Conservation (phyloP, 352 stramenopile species). For the Phytophthora hibernalis region DNA sequence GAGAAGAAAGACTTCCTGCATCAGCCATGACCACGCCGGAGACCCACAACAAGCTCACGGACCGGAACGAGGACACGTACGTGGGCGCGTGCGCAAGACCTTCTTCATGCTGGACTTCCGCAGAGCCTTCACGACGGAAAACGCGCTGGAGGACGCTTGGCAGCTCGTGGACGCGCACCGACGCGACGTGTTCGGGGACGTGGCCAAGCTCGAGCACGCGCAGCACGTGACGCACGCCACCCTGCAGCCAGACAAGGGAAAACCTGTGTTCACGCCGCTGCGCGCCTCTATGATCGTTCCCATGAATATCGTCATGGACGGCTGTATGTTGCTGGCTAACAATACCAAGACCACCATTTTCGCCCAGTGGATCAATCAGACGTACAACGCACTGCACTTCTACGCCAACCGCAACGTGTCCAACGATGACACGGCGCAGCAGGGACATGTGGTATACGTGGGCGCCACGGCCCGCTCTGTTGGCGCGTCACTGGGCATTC, state of each 20-base stretch:
- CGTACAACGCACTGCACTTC: conserved; percentile 92
- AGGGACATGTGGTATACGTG: conserved; percentile 74
- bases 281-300: conserved; percentile 89
- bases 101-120: conserved; percentile 87
- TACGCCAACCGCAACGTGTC: conserved; percentile 90
- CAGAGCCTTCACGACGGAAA: conserved; percentile 67
- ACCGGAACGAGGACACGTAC: conserved; percentile 83
- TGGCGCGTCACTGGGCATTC: conserved; percentile 75
- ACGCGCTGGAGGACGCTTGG: conserved; percentile 56
- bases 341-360: conserved; percentile 72
- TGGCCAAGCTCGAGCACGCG: conserved; percentile 52
- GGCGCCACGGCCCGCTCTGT: conserved; percentile 81
- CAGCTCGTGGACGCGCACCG: conserved; percentile 48
- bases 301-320: conserved; percentile 88
- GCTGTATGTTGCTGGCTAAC: conserved; percentile 80
- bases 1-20: conserved; percentile 27
- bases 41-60: conserved; percentile 66
- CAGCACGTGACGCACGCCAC: conserved; percentile 77
- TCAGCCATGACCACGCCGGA: conserved; percentile 25
- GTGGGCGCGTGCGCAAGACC: conserved; percentile 77
- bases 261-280: conserved; percentile 70
- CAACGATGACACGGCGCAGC: conserved; percentile 80
- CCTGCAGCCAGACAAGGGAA: conserved; percentile 76
- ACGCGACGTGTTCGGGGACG: conserved; percentile 49
- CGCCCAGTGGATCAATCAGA: conserved; percentile 90